phyloP scores from a whole-genome alignment of 805 yeast species.

The Metschnikowia koreensis region DNA sequence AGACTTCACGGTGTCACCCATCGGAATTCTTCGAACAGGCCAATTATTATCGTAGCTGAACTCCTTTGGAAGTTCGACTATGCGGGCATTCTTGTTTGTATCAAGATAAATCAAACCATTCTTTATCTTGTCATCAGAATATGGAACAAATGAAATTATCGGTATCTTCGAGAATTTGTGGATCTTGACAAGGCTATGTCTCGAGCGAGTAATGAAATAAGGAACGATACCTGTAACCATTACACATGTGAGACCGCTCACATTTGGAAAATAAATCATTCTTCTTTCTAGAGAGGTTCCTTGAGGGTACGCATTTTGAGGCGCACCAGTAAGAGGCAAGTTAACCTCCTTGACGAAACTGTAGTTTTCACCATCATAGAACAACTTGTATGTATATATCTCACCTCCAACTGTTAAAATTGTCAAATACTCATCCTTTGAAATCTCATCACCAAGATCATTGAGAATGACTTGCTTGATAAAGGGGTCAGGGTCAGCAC shows the following conservation, averaged over 20 bases:
- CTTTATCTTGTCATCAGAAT: conserved; percentile 36
- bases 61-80: conserved; percentile 46
- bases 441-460: conserved; percentile 57
- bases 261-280: conserved; percentile 54
- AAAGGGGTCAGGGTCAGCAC: conserved; percentile 66
- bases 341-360: conserved; percentile 45
- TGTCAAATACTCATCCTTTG: conserved; percentile 61
- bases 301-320: conserved; percentile 69
- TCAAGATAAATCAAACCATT: conserved; percentile 72
- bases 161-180: conserved; percentile 65
- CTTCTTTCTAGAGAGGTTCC: conserved; percentile 71
- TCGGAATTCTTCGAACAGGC: conserved; percentile 51
- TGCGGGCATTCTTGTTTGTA: conserved; percentile 64
- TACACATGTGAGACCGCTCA: conserved; percentile 58
- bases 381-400: conserved; percentile 61
- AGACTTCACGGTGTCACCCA: conserved; percentile 64
- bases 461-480: conserved; percentile 66
- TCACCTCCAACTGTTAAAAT: conserved; percentile 82
- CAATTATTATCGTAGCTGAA: conserved; percentile 58
- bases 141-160: conserved; percentile 63
- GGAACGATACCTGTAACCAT: conserved; percentile 76
- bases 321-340: conserved; percentile 66
- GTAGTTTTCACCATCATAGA: conserved; percentile 44
- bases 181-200: conserved; percentile 61
- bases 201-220: conserved; percentile 61